Base-by-base conservation (phyloP, 1,284 basidiomycete species). In the Leccinum pachyderme region DNA sequence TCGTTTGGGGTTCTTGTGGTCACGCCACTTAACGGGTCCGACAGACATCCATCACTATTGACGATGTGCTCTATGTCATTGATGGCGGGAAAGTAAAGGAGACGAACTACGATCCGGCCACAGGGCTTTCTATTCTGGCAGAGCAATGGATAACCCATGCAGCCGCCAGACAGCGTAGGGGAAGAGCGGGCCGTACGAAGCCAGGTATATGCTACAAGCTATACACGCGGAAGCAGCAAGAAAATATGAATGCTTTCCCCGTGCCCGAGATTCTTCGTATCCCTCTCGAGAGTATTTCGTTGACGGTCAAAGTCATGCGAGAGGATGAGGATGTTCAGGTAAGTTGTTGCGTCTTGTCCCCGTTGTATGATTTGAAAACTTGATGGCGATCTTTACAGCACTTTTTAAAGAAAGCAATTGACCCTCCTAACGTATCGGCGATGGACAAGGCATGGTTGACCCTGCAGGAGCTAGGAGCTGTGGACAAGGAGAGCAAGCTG, bases 31-130 rank as follows among this genome's bases (percentile, higher is more conserved):
- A 69, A 31, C 7, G 27, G 7, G 15, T 44, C 11, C 6, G 41
- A 33, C 75, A 97, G 82, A 97, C 95, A 1, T 95, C 91, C 4
- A 94, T 98, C 59, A 98, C 95, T 1, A 96, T 98, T 59, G 90
- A 95, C 63, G 93, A 95, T 62, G 82, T 95, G 28, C 79, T 91
- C 31, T 93, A 89, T 64, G 93, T 95, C 15, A 81, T 96, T 39
- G 93, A 95, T 63, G 76, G 84, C 0, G 95, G 95, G 2, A 89
- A 87, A 67, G 93, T 94, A 66, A 97, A 97, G 72, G 93, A 97
- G 74, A 93, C 83, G 4, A 83, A 83, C 57, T 95, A 89, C 67
- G 92, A 95, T 64, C 75, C 87, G 0, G 86, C 88, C 43, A 84
- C 79, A 8, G 86, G 90, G 28, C 75, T 98, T 61, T 90, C 92